These are phyloP conservation scores for Asterophora lycoperdoides DNA, from an alignment of 768 basidiomycete species.

Conservation along the genomic window DNA sequence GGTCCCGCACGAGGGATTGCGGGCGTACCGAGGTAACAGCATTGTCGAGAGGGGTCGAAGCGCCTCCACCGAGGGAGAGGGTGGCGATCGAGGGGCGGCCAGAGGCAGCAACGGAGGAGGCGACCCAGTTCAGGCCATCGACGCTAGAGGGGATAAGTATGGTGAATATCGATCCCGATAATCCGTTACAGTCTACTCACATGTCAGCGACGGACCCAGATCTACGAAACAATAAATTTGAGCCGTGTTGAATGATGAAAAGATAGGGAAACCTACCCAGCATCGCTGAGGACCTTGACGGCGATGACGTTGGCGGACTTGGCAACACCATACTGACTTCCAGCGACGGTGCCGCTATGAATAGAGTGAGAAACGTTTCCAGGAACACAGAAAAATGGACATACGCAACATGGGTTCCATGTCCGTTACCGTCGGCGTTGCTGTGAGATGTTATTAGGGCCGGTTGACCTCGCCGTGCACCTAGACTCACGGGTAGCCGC, in stretches of 20 bases:
- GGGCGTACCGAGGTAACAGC: neutral
- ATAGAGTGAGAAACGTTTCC: neutral
- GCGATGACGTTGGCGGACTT: too few species aligned
- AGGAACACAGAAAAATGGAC: slow-evolving; percentile 4
- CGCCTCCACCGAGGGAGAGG: too few species aligned
- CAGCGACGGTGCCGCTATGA: slow-evolving; percentile 30
- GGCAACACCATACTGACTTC: slow-evolving; percentile 31
- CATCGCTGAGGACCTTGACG: too few species aligned
- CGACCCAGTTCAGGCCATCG: slow-evolving; percentile 3
- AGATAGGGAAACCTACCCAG: neutral
- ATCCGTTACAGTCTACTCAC: neutral
- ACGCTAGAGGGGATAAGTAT: neutral
- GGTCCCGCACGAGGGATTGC: neutral
- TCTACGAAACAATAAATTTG: neutral
- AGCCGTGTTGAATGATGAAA: neutral
- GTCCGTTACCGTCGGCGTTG: too few species aligned
- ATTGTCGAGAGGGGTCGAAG: too few species aligned
- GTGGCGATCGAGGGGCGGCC: too few species aligned
- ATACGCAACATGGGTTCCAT: too few species aligned
- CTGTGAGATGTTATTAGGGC: too few species aligned
- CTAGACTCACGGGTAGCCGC: too few species aligned
- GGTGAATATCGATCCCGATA: neutral
- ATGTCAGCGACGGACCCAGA: slow-evolving; percentile 11
- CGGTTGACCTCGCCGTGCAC: too few species aligned
- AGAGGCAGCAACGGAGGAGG: too few species aligned